Base-by-base conservation (phyloP, 1,139 yeast species). In the Debaryomyces sp. region DNA sequence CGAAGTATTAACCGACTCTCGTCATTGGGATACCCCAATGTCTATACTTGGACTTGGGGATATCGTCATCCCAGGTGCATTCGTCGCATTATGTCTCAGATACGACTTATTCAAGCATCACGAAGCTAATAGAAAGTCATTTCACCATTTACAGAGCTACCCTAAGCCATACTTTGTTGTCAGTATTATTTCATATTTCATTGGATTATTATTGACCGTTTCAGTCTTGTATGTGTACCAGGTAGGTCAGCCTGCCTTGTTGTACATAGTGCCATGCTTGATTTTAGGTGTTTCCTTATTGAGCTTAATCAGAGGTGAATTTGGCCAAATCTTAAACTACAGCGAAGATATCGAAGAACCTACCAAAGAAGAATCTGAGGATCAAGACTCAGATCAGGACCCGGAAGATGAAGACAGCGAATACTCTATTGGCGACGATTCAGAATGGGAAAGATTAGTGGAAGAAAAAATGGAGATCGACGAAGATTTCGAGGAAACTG, bases 171-270 rank as follows among this genome's bases (percentile, higher is more conserved):
- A 82, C 63, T 81, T 83, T 62, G 48, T 36, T 1, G 54, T 70
- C 9, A 69, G 80, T 3, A 33, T 83, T 13, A 41, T 71, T 4
- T 71, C 78, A 6, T 86, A 84, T 58, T 50, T 67, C 0, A 8
- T 71, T 4, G 85, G 84, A 0, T 61, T 85, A 42, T 34, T 64
- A 0, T 46, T 63, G 1, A 80, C 89, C 1, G 67, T 77, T 45
- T 55, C 57, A 3, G 78, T 74, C 1, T 62, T 78, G 50, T 66
- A 68, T 41, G 46, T 60, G 1, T 79, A 57, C 53, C 58, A 74
- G 4, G 63, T 61, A 5, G 89, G 85, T 1, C 91, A 85, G 63
- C 91, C 91, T 0, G 91, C 91, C 0, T 66, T 86, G 50, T 63
- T 85, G 22, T 85, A 84, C 58, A 65, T 85, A 35, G 83, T 84